Conservation (phyloP, 345 rosid genomes). For the Camelina laxa region DNA sequence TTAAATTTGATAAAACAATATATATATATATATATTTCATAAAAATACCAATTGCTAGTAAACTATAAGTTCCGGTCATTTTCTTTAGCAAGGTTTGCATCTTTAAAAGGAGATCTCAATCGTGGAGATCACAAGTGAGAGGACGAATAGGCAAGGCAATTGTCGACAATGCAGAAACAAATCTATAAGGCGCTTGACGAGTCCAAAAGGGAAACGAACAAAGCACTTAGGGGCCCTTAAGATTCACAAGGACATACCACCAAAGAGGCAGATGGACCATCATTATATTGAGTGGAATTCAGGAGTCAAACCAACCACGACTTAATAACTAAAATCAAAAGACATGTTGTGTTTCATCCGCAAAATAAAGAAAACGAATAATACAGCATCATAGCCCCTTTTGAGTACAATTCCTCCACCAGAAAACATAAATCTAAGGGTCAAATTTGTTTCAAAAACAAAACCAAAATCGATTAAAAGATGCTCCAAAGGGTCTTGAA, state of each 20-base stretch:
- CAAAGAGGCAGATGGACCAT: not conserved
- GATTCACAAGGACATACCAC: not conserved
- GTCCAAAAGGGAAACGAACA: not conserved
- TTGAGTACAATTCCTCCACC: conserved; percentile 17
- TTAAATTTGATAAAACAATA: no score
- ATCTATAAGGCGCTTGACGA: no score
- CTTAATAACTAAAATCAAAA: not conserved
- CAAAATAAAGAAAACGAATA: not conserved
- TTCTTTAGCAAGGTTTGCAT: not conserved
- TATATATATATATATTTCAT: no score
- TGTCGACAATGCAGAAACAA: not conserved
- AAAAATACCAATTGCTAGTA: not conserved
- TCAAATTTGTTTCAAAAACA: conserved; percentile 1
- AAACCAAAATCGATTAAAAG: not conserved
- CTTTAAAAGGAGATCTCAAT: not conserved
- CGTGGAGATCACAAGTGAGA: not conserved
- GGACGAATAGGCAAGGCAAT: not conserved
- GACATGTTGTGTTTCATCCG: conserved; percentile 12
- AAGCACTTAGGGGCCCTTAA: not conserved
- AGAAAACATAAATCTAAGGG: conserved; percentile 27
- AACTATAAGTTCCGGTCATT: not conserved
- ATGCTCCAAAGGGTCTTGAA: not conserved
- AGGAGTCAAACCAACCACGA: not conserved
- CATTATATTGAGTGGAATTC: not conserved
- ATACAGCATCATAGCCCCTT: not conserved